Percentiles rank a stretch among this genome's conserved stretches.
Evolutionary conservation across 257 asterid species (phyloP).

Genomic region (Scutellaria minor): DNA sequence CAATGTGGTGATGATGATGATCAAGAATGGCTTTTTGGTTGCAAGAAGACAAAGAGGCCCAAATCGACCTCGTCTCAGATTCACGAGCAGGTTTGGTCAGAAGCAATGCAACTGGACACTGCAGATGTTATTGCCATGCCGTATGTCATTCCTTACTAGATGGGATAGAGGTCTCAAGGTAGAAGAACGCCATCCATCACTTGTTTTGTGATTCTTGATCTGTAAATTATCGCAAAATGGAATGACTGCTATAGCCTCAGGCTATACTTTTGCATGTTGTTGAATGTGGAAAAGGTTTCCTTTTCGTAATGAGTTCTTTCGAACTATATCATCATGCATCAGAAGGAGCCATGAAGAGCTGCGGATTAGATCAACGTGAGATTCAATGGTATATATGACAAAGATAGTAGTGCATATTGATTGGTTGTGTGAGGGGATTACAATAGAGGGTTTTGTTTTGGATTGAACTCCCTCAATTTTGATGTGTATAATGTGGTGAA

Average conservation of each 20-base stretch:
- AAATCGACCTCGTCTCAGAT: constrained; percentile 23
- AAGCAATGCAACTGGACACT: constrained; percentile 47
- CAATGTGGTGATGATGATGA: constrained; percentile 49
- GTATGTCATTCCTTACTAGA: constrained; percentile 64
- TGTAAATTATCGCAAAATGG: not conserved
- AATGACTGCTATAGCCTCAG: not conserved
- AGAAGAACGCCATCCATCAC: not conserved
- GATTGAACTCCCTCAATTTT: constrained; percentile 29
- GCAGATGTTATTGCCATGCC: constrained; percentile 57
- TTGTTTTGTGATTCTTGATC: not conserved
- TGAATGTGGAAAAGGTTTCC: not conserved
- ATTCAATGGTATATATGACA: not conserved
- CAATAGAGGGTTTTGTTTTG: constrained; percentile 15
- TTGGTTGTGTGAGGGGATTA: not conserved
- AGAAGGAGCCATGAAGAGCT: constrained; percentile 3
- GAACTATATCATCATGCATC: not conserved
- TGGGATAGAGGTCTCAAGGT: not conserved
- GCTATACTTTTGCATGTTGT: constrained; percentile 8
- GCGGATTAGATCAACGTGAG: not conserved
- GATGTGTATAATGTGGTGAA: constrained; percentile 36
- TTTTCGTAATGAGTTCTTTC: not conserved
- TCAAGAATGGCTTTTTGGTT: constrained; percentile 54
- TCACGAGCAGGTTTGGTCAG: constrained; percentile 58
- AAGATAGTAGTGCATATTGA: not conserved
- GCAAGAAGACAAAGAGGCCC: constrained; percentile 41